Evolutionary conservation across 306 rosid species (phyloP).

Genomic region (Trifolium dubium): DNA sequence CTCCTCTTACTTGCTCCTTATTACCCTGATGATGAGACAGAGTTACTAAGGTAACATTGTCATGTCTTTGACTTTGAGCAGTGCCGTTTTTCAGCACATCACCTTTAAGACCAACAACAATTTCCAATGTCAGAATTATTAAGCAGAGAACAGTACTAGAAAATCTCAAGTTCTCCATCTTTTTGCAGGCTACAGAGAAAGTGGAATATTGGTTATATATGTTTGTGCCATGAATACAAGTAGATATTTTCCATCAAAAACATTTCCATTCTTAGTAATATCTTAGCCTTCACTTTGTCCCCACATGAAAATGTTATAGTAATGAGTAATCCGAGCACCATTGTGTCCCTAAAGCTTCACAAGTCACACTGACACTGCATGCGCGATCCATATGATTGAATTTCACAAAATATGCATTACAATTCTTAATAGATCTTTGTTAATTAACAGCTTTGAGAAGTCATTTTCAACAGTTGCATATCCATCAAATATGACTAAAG

Average conservation of each 20-base stretch:
- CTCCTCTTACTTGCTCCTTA: slow-evolving; percentile 34
- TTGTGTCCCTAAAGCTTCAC: slow-evolving; percentile 39
- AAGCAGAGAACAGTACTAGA: slow-evolving; percentile 35
- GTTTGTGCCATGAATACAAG: slow-evolving; percentile 19
- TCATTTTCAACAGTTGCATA: slow-evolving; percentile 12
- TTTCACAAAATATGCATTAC: slow-evolving; percentile 8
- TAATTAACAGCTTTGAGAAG: slow-evolving; percentile 27
- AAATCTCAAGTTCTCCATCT: slow-evolving; percentile 43
- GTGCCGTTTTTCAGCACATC: slow-evolving; percentile 44
- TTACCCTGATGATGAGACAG: slow-evolving; percentile 18
- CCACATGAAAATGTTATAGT: slow-evolving; percentile 44
- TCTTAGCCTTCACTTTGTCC: slow-evolving; percentile 69
- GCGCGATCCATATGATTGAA: slow-evolving; percentile 27
- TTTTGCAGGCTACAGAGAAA: background rate
- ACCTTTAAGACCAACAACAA: slow-evolving; percentile 41
- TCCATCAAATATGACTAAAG: slow-evolving; percentile 13
- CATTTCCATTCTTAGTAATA: background rate
- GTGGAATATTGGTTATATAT: slow-evolving; percentile 26
- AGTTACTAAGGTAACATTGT: slow-evolving; percentile 36
- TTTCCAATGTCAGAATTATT: slow-evolving; percentile 43
- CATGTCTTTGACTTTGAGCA: slow-evolving; percentile 29
- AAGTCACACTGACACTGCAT: slow-evolving; percentile 40
- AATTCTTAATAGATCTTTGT: background rate
- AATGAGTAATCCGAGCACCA: slow-evolving; percentile 22
- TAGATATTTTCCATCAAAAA: background rate